These are phyloP conservation scores for Ascochyta fabae DNA, from an alignment of 2,329 filamentous ascomycete species.

Conservation along the genomic window DNA sequence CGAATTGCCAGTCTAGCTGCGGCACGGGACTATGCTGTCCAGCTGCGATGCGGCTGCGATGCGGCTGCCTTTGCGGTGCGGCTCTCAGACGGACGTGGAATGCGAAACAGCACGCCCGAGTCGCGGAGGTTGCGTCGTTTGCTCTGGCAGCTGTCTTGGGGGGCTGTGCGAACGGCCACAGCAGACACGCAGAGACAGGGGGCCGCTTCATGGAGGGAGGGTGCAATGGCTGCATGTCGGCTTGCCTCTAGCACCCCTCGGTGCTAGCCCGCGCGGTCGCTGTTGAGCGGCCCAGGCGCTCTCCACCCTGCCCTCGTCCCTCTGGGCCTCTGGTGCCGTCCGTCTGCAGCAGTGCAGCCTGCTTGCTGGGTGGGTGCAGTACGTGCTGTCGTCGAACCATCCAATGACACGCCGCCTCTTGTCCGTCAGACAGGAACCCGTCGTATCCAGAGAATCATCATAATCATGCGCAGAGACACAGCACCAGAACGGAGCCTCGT, in stretches of 20 bases:
- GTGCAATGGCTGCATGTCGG: slow-evolving; percentile 17
- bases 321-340: not conserved
- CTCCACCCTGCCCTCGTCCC: slow-evolving; percentile 24
- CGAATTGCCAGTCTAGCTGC: slow-evolving; percentile 19
- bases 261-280: slow-evolving; percentile 28
- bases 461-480: not conserved
- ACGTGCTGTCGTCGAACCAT: slow-evolving; percentile 13
- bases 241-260: slow-evolving; percentile 31
- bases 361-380: slow-evolving; percentile 8
- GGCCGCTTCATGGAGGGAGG: slow-evolving; percentile 29
- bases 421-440: slow-evolving; percentile 5
- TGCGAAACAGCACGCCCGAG: slow-evolving; percentile 15
- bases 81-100: slow-evolving; percentile 12
- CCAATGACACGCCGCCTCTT: slow-evolving; percentile 18
- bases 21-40: slow-evolving; percentile 12
- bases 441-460: not conserved
- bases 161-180: slow-evolving; percentile 29
- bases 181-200: slow-evolving; percentile 23
- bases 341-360: too few species aligned
- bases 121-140: not conserved
- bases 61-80: slow-evolving; percentile 21
- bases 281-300: slow-evolving; percentile 30
- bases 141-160: slow-evolving; percentile 18
- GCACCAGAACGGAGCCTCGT: not conserved
- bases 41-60: slow-evolving; percentile 18